A percentile compares a stretch with the other conserved stretches of the same genome.
Evolutionary conservation across 768 basidiomycete genomes (phyloP).

Genomic region (Lanmaoa pseudosensibilis): DNA sequence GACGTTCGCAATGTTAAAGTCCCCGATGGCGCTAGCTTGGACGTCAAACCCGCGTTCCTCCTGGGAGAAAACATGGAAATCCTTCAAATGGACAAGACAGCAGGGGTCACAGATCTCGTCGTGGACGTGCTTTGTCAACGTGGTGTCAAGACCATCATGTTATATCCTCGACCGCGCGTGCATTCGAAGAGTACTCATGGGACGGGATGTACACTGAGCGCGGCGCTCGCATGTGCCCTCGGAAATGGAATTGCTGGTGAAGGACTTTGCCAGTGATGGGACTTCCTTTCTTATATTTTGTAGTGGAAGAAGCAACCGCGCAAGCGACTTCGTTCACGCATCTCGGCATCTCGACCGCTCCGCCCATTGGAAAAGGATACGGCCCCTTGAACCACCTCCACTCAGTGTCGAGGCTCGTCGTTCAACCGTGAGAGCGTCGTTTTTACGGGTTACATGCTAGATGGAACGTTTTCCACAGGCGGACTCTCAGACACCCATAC

Average conservation of each 20-base stretch:
- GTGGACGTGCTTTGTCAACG: constrained; percentile 61
- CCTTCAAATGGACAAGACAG: constrained; percentile 33
- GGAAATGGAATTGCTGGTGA: constrained; percentile 49
- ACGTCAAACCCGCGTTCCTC: constrained; percentile 46
- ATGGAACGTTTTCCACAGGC: constrained; percentile 38
- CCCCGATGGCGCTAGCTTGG: constrained; percentile 30
- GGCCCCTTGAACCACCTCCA: constrained; percentile 91
- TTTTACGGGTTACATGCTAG: background rate
- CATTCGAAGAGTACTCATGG: constrained; percentile 81
- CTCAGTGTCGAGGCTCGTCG: constrained; percentile 42
- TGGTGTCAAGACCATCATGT: constrained; percentile 34
- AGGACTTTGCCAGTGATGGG: background rate
- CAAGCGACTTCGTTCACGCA: constrained; percentile 73
- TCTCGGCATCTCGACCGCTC: constrained; percentile 68
- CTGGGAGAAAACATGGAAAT: constrained; percentile 64
- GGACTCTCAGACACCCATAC: constrained; percentile 58
- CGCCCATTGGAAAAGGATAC: constrained; percentile 66
- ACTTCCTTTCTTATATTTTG: background rate
- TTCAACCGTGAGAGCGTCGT: constrained; percentile 55
- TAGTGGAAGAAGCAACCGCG: constrained; percentile 58
- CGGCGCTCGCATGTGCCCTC: constrained; percentile 71
- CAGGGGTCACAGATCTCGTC: constrained; percentile 41
- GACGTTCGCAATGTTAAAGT: constrained; percentile 43
- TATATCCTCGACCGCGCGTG: constrained; percentile 63
- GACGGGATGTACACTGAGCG: constrained; percentile 89